Evolutionary conservation across 1,284 basidiomycete species (phyloP).

Genomic region (Erythrobasidium hasegawianum): DNA sequence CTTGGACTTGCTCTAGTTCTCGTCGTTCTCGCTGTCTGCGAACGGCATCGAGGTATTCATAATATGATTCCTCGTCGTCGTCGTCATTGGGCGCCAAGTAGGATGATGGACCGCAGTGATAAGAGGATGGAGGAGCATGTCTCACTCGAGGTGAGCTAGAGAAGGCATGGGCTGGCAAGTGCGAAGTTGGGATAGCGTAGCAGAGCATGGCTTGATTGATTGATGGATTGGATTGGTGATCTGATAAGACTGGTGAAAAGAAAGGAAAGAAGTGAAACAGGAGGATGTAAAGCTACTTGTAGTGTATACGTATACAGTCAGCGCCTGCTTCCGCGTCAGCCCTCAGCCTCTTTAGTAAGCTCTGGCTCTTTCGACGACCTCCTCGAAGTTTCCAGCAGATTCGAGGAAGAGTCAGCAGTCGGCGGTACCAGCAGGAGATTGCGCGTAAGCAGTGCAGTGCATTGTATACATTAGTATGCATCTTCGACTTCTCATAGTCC

Average conservation of each 20-base stretch:
- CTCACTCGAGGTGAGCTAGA: neutral
- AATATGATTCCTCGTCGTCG: neutral
- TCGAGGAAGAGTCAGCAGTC: neutral
- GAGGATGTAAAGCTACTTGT: neutral
- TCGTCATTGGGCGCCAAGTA: neutral
- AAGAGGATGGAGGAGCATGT: neutral
- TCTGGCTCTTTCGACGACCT: neutral
- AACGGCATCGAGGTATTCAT: slow-evolving; percentile 1
- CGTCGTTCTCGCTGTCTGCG: neutral
- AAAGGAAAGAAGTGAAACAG: neutral
- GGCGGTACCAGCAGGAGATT: no score
- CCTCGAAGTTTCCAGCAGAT: neutral
- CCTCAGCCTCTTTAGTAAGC: neutral
- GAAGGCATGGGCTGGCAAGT: neutral
- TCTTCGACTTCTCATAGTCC: no score
- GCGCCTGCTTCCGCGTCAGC: slow-evolving; percentile 1
- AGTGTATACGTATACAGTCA: neutral
- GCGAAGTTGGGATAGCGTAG: neutral
- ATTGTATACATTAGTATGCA: no score
- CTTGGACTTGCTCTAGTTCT: neutral
- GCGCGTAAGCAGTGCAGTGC: no score
- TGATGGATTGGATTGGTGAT: neutral
- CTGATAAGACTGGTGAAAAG: neutral
- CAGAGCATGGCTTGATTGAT: neutral
- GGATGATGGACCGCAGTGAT: neutral